These are phyloP conservation scores for Blastobotrys malaysiensis DNA, from an alignment of 1,139 yeast genomes.

Conservation along the genomic window DNA sequence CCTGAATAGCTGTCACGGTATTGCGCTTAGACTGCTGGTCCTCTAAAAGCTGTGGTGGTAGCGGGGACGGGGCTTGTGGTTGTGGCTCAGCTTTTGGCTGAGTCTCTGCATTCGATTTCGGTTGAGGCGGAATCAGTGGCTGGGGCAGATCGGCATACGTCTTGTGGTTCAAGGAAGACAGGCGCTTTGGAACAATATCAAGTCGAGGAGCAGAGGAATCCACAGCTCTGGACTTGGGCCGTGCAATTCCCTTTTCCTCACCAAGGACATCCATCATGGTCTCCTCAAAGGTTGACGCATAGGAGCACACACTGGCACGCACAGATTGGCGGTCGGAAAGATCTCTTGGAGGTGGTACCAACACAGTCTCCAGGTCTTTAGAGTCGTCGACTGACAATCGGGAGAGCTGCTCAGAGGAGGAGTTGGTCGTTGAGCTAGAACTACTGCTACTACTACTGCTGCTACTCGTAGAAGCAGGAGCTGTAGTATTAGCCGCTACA, in stretches of 20 bases:
- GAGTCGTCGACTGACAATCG: too few relatives aligned
- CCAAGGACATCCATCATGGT: conserved; percentile 6
- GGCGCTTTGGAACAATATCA: neutral
- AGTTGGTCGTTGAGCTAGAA: too few relatives aligned
- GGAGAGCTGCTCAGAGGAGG: too few relatives aligned
- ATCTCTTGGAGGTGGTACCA: neutral
- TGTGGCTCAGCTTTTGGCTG: too few relatives aligned
- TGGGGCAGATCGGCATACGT: neutral
- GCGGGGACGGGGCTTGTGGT: neutral
- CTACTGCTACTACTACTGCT: neutral
- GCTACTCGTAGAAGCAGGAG: neutral
- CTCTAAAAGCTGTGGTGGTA: neutral
- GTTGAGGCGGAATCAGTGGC: too few relatives aligned
- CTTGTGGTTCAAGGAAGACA: neutral
- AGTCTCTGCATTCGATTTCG: too few relatives aligned
- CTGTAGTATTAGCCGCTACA: too few relatives aligned
- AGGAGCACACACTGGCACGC: neutral
- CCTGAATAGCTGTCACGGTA: conserved; percentile 11
- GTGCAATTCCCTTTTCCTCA: neutral
- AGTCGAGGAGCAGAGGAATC: neutral
- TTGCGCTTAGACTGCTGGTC: conserved; percentile 4
- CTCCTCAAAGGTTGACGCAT: conserved; percentile 4
- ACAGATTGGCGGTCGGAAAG: neutral
- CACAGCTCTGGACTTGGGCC: neutral
- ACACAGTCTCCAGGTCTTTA: neutral